Conservation (phyloP, 192 early-diverging fungal species). For the Umbelopsis sp. region DNA sequence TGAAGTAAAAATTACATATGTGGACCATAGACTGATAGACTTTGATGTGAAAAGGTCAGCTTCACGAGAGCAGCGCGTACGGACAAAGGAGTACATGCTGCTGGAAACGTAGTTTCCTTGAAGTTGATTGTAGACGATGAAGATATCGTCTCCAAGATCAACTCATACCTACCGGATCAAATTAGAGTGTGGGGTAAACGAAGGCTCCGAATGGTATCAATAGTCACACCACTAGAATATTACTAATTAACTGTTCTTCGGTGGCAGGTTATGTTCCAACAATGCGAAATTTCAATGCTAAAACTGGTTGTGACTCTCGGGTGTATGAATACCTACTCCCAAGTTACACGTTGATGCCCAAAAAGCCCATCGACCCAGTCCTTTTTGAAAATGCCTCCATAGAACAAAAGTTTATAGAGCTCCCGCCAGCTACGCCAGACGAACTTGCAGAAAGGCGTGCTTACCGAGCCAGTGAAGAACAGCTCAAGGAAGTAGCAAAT, state of each 20-base stretch:
- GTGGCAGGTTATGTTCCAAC: conserved; percentile 64
- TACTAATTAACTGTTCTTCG: too few relatives aligned
- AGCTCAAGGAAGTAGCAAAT: conserved; percentile 65
- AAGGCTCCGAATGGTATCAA: too few relatives aligned
- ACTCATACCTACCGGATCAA: conserved; percentile 80
- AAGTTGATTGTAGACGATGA: conserved; percentile 86
- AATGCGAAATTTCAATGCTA: conserved; percentile 83
- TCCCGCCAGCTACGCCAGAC: conserved; percentile 49
- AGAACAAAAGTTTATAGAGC: background rate
- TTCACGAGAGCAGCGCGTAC: conserved; percentile 93
- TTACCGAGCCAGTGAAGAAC: conserved; percentile 66
- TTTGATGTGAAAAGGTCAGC: conserved; percentile 53
- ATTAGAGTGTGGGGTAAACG: conserved; percentile 84
- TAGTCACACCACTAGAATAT: too few relatives aligned
- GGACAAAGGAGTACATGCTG: conserved; percentile 98
- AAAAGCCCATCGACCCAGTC: background rate
- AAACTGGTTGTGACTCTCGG: conserved; percentile 89
- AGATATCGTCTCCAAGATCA: conserved; percentile 78
- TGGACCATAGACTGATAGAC: background rate
- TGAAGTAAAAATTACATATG: background rate
- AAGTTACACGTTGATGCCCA: conserved; percentile 76
- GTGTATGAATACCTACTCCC: conserved; percentile 98
- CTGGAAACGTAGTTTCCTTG: conserved; percentile 90
- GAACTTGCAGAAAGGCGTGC: conserved; percentile 60
- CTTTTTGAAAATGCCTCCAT: background rate